phyloP scores from a whole-genome alignment of 352 stramenopile species.

The Phytopythium cucurbitacearum region DNA sequence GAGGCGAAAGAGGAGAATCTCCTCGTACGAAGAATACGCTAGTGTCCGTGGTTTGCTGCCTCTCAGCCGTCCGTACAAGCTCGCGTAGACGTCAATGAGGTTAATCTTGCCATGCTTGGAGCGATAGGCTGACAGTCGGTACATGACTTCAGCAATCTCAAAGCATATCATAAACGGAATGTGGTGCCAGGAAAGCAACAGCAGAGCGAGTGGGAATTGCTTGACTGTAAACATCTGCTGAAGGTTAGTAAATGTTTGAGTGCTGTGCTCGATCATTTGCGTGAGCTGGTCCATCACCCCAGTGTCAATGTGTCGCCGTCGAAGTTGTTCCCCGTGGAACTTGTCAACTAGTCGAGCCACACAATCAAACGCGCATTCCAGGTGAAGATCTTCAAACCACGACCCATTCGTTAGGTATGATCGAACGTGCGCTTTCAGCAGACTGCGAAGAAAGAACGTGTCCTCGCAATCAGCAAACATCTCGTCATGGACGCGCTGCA shows the following conservation, averaged over 20 bases:
- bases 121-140: conserved; percentile 18
- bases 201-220: conserved; percentile 9
- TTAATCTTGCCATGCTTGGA: conserved; percentile 9
- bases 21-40: conserved; percentile 39
- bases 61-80: conserved; percentile 44
- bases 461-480: conserved; percentile 34
- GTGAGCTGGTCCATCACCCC: background rate
- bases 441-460: conserved; percentile 45
- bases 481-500: conserved; percentile 51
- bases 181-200: conserved; percentile 51
- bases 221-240: too few relatives aligned
- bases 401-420: conserved; percentile 23
- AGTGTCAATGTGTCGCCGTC: background rate
- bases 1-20: conserved; percentile 45
- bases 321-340: conserved; percentile 21
- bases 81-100: conserved; percentile 51
- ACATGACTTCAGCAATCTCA: conserved; percentile 56
- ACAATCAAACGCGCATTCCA: conserved; percentile 24
- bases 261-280: background rate
- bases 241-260: background rate
- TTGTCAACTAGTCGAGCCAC: conserved; percentile 28
- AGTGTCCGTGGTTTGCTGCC: conserved; percentile 18
- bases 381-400: conserved; percentile 30
- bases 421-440: conserved; percentile 47
- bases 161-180: conserved; percentile 62